Evolutionary conservation across 164 flowering plant species (phyloP).

Genomic region (Magnolia kwangsiensis): DNA sequence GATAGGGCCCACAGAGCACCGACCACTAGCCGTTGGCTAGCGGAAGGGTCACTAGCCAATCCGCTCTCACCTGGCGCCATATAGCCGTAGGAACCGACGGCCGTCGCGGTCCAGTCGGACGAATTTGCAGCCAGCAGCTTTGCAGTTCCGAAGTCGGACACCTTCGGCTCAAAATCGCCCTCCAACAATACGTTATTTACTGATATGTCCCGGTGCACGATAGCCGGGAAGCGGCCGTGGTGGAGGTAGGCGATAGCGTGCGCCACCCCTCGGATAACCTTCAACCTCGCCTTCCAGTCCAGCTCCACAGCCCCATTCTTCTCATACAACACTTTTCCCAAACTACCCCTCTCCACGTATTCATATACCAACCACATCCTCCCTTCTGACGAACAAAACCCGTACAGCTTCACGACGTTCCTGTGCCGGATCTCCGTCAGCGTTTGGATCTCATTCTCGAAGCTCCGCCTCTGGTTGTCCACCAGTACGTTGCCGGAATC

Average conservation of each 20-base stretch:
- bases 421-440: constrained; percentile 28
- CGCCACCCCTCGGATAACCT: constrained; percentile 21
- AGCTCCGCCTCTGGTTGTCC: constrained; percentile 1
- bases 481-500: background rate
- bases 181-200: constrained; percentile 23
- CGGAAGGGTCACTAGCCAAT: no score
- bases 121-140: constrained; percentile 12
- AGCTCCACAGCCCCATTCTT: constrained; percentile 8
- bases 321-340: constrained; percentile 11
- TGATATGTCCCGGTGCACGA: constrained; percentile 16
- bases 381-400: constrained; percentile 19
- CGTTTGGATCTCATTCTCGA: constrained; percentile 20
- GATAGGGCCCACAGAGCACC: no score
- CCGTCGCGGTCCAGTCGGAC: constrained; percentile 5
- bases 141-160: constrained; percentile 26
- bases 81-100: constrained; percentile 13
- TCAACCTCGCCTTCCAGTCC: constrained; percentile 23
- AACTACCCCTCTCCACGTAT: constrained; percentile 28
- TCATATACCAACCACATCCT: constrained; percentile 30
- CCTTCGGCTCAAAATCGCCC: constrained; percentile 14
- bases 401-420: constrained; percentile 34
- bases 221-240: background rate
- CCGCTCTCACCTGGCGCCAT: constrained; percentile 9
- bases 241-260: constrained; percentile 23
- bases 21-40: no score